These are phyloP conservation scores for Alternaria brassicae DNA, from an alignment of 2,329 filamentous ascomycete genomes.

Conservation along the genomic window DNA sequence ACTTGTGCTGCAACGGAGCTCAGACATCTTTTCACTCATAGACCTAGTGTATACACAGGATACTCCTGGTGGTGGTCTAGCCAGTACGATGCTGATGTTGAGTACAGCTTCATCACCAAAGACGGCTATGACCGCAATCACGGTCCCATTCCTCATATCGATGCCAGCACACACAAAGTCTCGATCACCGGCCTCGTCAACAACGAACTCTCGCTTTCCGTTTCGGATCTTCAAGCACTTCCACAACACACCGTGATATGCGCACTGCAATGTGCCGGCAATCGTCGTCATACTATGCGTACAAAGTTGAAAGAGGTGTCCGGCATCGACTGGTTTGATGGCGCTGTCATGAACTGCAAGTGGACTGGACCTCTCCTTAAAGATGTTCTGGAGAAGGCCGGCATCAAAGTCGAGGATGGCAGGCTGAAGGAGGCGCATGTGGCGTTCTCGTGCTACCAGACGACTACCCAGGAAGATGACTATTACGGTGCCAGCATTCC, in stretches of 20 bases:
- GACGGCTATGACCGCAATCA: conserved; percentile 66
- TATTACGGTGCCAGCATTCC: conserved; percentile 66
- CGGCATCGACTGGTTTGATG: conserved; percentile 67
- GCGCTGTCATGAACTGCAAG: conserved; percentile 66
- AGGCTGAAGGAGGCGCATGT: conserved; percentile 56
- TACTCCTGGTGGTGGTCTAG: background rate
- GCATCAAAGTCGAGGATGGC: conserved; percentile 46
- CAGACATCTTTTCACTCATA: background rate
- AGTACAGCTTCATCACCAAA: conserved; percentile 57
- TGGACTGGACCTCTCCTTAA: conserved; percentile 61
- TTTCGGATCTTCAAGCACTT: conserved; percentile 58
- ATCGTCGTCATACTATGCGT: conserved; percentile 67
- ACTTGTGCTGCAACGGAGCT: background rate
- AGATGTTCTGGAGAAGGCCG: conserved; percentile 60
- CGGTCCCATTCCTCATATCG: conserved; percentile 59
- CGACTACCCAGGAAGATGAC: conserved; percentile 62
- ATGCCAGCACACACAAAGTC: conserved; percentile 52
- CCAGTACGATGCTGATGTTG: background rate
- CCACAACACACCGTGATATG: conserved; percentile 64
- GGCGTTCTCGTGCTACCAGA: conserved; percentile 63
- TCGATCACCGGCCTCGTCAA: conserved; percentile 59
- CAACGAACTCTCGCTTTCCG: conserved; percentile 54
- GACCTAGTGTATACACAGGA: background rate
- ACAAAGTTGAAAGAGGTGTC: conserved; percentile 65
- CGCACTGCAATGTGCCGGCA: conserved; percentile 67